Conservation (phyloP, 2,329 filamentous ascomycete species). For the Pezicula neosporulosa region DNA sequence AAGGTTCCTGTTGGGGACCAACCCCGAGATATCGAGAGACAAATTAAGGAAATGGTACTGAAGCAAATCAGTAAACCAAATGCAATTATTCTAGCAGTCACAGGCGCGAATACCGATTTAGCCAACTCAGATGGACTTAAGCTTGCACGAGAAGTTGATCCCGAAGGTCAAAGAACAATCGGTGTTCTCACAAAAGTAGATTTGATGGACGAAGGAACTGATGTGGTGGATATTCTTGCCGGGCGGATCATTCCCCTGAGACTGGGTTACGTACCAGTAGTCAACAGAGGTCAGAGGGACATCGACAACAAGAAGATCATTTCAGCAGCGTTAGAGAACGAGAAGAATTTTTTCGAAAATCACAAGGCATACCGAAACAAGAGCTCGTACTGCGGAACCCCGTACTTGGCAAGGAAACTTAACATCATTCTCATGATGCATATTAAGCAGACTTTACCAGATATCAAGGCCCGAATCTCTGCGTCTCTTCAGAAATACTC, state of each 20-base stretch:
- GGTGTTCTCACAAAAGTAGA: constrained; percentile 98
- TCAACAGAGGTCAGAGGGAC: constrained; percentile 95
- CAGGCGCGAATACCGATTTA: constrained; percentile 94
- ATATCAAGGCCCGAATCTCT: constrained; percentile 97
- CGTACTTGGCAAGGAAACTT: constrained; percentile 92
- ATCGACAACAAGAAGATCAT: constrained; percentile 99
- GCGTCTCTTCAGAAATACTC: constrained; percentile 91
- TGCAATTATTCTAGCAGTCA: constrained; percentile 95
- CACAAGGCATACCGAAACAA: constrained; percentile 99
- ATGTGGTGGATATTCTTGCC: constrained; percentile 97
- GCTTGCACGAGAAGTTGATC: constrained; percentile 92
- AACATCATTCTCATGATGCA: constrained; percentile 99
- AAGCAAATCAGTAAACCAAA: constrained; percentile 99
- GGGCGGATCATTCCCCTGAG: constrained; percentile 94
- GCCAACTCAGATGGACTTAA: constrained; percentile 98
- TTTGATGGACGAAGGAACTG: constrained; percentile 97
- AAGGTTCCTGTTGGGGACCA: constrained; percentile 97
- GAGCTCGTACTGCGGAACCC: constrained; percentile 96
- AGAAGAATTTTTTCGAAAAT: constrained; percentile 97
- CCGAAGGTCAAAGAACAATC: constrained; percentile 95
- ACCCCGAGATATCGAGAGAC: constrained; percentile 91
- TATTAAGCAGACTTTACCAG: constrained; percentile 98
- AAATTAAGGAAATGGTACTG: constrained; percentile 96
- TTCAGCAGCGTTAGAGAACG: constrained; percentile 82
- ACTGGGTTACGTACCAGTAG: constrained; percentile 93